Conservation (phyloP, 2,329 filamentous ascomycete genomes). For the Sphaerostilbella broomeana region DNA sequence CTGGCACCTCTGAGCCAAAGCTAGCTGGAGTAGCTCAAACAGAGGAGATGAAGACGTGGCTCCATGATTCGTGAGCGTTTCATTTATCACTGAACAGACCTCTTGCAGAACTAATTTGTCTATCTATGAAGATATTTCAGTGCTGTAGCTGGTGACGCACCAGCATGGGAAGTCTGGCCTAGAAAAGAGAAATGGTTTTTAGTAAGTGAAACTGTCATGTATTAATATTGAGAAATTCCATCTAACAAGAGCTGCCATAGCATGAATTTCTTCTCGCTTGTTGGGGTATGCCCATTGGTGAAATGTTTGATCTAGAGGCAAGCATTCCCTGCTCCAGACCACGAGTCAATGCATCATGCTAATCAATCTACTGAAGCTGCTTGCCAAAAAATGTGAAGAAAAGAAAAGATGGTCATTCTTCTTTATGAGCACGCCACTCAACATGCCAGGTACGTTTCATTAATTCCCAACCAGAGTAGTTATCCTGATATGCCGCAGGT, state of each 20-base stretch:
- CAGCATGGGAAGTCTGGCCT: slow-evolving; percentile 58
- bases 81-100: neutral
- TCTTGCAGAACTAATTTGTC: neutral
- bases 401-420: slow-evolving; percentile 53
- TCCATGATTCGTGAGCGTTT: neutral
- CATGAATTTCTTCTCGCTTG: slow-evolving; percentile 43
- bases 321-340: neutral
- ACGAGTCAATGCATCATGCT: neutral
- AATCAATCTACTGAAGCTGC: slow-evolving; percentile 13
- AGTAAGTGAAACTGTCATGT: neutral
- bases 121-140: slow-evolving; percentile 38
- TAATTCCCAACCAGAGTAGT: too few relatives aligned
- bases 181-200: slow-evolving; percentile 36
- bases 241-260: slow-evolving; percentile 28
- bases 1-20: slow-evolving; percentile 24
- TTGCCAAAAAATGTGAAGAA: slow-evolving; percentile 47
- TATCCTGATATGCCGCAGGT: neutral
- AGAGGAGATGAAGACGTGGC: neutral
- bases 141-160: slow-evolving; percentile 56
- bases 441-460: slow-evolving; percentile 39
- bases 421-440: slow-evolving; percentile 53
- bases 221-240: neutral
- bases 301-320: slow-evolving; percentile 49
- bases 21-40: neutral
- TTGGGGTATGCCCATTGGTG: slow-evolving; percentile 49